Base-by-base conservation (phyloP, 108 stramenopile species). In the Chaetoceros muelleri region DNA sequence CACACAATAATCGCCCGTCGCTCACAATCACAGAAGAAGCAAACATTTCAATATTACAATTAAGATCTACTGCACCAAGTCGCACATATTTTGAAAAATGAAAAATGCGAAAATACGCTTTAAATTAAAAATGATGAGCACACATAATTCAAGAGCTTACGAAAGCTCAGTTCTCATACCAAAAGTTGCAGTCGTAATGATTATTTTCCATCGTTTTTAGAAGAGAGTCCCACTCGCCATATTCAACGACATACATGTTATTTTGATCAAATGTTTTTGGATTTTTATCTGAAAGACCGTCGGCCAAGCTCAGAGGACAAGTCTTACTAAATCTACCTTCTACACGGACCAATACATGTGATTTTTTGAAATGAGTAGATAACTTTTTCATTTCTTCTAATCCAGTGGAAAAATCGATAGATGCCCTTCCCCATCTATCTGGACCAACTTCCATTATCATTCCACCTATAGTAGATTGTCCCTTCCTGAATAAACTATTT, bases 361-460 rank as follows among this genome's bases (percentile, higher is more conserved):
- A n/a, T 44, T 53, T 46, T 46, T 63, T 3, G 27, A 63, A 63
- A 26, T 46, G 54, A 7, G 16, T 45, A 17, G 62, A 18, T 13
- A 63, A 20, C 0, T 63, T 24, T 27, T 24, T 45, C 62, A 63
- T 63, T n/a, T 40, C 53, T 55, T 55, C 24, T 21, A 45, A 21
- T 46, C 62, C 62, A 17, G 24, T 27, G 7, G 44, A 13, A 46
- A 63, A 55, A 46, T 20, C 2, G 7, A 55, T 40, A 16, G 2
- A 7, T 17, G 62, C 62, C 16, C 62, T 24, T 30, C 48, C 25
- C 62, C 62, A 63, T 26, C 62, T 53, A 20, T 53, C 48, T 7
- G 62, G 62, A 18, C 62, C 62, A 30, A 63, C 62, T 53, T 63
- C 62, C 53, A 63, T 44, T 5, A 63, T 45, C 44, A 63, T 26